Percentiles rank a stretch among this genome's conserved stretches.
Conservation (phyloP, 1,284 basidiomycete species). For the Pisolithus thermaeus region DNA sequence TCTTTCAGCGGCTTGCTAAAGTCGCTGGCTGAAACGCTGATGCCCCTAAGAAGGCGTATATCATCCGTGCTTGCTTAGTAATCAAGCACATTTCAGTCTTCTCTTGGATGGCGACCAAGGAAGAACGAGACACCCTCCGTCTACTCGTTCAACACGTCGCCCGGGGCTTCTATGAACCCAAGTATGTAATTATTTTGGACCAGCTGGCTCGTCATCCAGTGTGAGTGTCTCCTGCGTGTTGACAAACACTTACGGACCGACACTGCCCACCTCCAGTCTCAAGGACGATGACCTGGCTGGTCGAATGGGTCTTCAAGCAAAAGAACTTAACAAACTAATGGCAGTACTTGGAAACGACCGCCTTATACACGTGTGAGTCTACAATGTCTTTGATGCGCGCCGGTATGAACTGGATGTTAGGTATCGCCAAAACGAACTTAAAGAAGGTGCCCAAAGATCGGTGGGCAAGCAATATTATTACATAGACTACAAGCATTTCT, state of each 20-base stretch:
- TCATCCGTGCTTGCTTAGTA: too few relatives aligned
- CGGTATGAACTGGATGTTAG: slow-evolving; percentile 33
- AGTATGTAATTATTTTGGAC: slow-evolving; percentile 89
- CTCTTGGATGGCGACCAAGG: slow-evolving; percentile 55
- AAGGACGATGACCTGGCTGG: slow-evolving; percentile 91
- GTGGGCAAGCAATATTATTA: slow-evolving; percentile 90
- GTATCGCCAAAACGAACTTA: slow-evolving; percentile 81
- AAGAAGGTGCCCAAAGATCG: slow-evolving; percentile 76
- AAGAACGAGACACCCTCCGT: slow-evolving; percentile 69
- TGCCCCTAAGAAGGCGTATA: too few relatives aligned
- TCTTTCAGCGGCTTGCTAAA: too few relatives aligned
- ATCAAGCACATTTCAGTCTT: too few relatives aligned
- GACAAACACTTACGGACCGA: slow-evolving; percentile 16
- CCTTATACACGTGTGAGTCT: slow-evolving; percentile 76
- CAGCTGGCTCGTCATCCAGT: slow-evolving; percentile 87
- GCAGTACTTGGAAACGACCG: slow-evolving; percentile 82
- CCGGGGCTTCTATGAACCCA: slow-evolving; percentile 91
- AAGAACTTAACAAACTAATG: slow-evolving; percentile 91
- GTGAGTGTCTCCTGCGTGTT: slow-evolving; percentile 55
- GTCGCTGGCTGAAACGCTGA: too few relatives aligned
- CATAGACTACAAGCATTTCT: slow-evolving; percentile 92
- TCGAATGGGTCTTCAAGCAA: slow-evolving; percentile 82
- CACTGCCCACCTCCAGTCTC: slow-evolving; percentile 45
- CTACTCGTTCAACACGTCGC: slow-evolving; percentile 89
- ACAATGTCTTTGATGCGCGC: background rate